These are phyloP conservation scores for Yamadazyma spencermartinsiae DNA, from an alignment of 1,139 yeast genomes.

Conservation along the genomic window DNA sequence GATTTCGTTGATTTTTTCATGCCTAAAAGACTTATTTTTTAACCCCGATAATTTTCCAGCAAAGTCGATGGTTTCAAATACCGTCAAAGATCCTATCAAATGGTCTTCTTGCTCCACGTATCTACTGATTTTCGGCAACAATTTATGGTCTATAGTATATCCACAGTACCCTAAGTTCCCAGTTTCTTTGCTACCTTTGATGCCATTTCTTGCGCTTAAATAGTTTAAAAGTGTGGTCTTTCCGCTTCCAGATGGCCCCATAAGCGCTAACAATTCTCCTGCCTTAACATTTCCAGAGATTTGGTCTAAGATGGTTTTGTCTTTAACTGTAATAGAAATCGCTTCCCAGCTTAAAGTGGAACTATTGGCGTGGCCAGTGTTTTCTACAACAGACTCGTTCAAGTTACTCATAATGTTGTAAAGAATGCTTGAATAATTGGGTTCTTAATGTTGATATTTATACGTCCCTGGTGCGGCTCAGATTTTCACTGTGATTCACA, in stretches of 20 bases:
- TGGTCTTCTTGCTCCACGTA: slow-evolving; percentile 29
- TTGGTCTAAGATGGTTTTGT: slow-evolving; percentile 14
- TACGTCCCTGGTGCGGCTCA: background rate
- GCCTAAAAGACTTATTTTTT: slow-evolving; percentile 11
- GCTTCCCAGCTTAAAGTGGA: slow-evolving; percentile 5
- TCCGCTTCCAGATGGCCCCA: slow-evolving; percentile 29
- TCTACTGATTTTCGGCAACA: slow-evolving; percentile 25
- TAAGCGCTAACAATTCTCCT: slow-evolving; percentile 27
- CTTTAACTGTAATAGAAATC: slow-evolving; percentile 3
- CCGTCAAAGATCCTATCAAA: slow-evolving; percentile 25
- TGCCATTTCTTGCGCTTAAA: slow-evolving; percentile 18
- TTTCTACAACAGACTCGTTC: background rate
- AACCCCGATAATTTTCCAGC: slow-evolving; percentile 23
- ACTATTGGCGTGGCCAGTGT: background rate
- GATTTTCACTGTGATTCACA: background rate
- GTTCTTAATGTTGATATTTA: too few species aligned
- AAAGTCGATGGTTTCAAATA: slow-evolving; percentile 23
- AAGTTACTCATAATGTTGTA: background rate
- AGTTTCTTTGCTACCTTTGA: slow-evolving; percentile 8
- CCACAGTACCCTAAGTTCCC: slow-evolving; percentile 9
- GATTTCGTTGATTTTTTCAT: slow-evolving; percentile 18
- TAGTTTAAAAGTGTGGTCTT: slow-evolving; percentile 23
- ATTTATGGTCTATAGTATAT: slow-evolving; percentile 9
- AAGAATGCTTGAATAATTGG: too few species aligned
- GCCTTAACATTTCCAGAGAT: slow-evolving; percentile 24